Conservation (phyloP, 2,329 filamentous ascomycete species). For the Pseudogymnoascus sp. region DNA sequence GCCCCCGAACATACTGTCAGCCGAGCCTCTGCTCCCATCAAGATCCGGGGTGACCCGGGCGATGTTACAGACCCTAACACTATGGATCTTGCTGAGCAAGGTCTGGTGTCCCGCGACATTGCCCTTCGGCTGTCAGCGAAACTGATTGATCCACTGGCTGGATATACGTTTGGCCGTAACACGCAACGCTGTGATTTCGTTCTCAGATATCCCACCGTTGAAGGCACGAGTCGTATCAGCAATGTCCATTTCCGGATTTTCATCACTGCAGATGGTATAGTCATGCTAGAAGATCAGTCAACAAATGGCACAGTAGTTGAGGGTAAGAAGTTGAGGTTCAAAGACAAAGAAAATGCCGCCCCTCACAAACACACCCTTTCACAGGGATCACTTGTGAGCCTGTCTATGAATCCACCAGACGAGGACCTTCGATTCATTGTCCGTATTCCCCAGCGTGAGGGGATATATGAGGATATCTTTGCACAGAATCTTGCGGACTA, state of each 20-base stretch:
- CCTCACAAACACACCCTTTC: slow-evolving; percentile 29
- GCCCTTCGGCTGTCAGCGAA: slow-evolving; percentile 71
- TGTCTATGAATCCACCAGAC: slow-evolving; percentile 27
- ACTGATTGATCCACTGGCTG: slow-evolving; percentile 59
- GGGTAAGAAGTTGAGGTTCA: slow-evolving; percentile 54
- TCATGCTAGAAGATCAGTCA: slow-evolving; percentile 90
- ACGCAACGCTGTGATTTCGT: slow-evolving; percentile 61
- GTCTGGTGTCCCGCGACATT: slow-evolving; percentile 46
- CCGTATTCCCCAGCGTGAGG: slow-evolving; percentile 70
- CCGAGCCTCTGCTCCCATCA: slow-evolving; percentile 39
- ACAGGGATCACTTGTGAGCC: slow-evolving; percentile 26
- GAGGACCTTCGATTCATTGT: slow-evolving; percentile 76
- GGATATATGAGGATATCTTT: slow-evolving; percentile 57
- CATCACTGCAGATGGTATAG: slow-evolving; percentile 66
- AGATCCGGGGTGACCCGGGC: slow-evolving; percentile 19
- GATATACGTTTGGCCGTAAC: slow-evolving; percentile 85
- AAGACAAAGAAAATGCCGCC: slow-evolving; percentile 36
- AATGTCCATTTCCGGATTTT: slow-evolving; percentile 96
- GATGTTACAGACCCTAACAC: slow-evolving; percentile 13
- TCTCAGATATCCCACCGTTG: slow-evolving; percentile 30
- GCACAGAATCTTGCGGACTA: slow-evolving; percentile 62
- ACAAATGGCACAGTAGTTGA: slow-evolving; percentile 96
- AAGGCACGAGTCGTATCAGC: slow-evolving; percentile 65
- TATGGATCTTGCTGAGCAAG: slow-evolving; percentile 19
- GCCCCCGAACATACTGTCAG: slow-evolving; percentile 55